Base-by-base conservation (phyloP, 352 stramenopile species). In the Globisporangium apiculatum region DNA sequence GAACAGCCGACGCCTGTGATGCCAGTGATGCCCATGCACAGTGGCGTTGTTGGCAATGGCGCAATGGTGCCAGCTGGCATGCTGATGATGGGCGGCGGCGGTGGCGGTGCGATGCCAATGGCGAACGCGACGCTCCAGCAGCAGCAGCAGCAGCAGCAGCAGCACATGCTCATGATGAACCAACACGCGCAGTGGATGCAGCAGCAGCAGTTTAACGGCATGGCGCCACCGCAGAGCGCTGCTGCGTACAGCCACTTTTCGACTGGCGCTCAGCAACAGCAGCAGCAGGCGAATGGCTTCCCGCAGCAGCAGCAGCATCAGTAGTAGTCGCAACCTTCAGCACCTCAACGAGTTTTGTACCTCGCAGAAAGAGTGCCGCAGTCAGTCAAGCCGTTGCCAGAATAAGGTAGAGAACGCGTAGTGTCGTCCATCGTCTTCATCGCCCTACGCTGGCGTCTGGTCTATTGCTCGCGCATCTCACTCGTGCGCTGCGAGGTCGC, bases 1-100 rank as follows among this genome's bases (percentile, higher is more conserved):
- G 58, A 64, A 24, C 73, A 75, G 40, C 58, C 69, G 4, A 64
- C 64, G 36, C 68, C 72, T 17, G 68, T 82, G 52, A 80, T 83
- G 69, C 17, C 62, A 5, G 65, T 84, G 12, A 68, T 63, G n/a
- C n/a, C 51, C 4, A 47, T 48, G 38, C 51, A 56, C 45, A 62
- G 58, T 66, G 58, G 2, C 7, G 46, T 6, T 51, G 43, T 12
- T 50, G 43, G 14, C 1, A 24, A 17, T 36, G 15, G 15, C 5
- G 50, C 57, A 6, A 15, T 63, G 43, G 62, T 70, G 18, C 42
- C 66, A 12, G 51, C 59, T 12, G 57, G 69, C 12, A 72, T 73
- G 67, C 66, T 76, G 51, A 59, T 71, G 61, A 75, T 76, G 71
- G 72, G 45, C 55, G 67, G 35, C 7, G 40, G 65, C 67, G 67